Conservation (phyloP, 176 grass and related monocot genomes). For the Urochloa ruziziensis region DNA sequence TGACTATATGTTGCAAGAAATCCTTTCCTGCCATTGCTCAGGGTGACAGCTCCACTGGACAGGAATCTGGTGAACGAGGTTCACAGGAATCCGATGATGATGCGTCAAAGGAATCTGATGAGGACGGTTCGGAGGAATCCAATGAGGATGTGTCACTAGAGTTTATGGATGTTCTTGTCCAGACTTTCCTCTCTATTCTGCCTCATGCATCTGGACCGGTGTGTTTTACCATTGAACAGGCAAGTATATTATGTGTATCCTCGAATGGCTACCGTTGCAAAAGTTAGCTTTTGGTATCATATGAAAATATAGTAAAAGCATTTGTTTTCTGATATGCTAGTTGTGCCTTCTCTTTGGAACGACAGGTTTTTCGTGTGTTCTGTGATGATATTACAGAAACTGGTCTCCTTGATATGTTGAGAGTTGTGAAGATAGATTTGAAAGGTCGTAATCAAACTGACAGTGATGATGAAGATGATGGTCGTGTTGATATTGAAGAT, state of each 20-base stretch:
- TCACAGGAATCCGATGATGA: constrained; percentile 26
- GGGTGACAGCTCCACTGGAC: constrained; percentile 36
- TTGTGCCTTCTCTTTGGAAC: constrained; percentile 1
- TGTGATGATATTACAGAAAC: constrained; percentile 82
- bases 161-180: constrained; percentile 91
- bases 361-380: constrained; percentile 77
- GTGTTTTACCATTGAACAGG: constrained; percentile 83
- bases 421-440: constrained; percentile 85
- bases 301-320: constrained; percentile 27
- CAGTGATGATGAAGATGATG: constrained; percentile 68
- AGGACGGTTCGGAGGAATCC: constrained; percentile 14
- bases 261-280: no score
- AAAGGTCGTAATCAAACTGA: constrained; percentile 55
- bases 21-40: constrained; percentile 55
- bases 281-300: no score
- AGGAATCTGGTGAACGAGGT: constrained; percentile 27
- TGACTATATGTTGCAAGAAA: constrained; percentile 91
- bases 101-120: constrained; percentile 28
- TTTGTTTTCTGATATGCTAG: neutral
- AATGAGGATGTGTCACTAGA: constrained; percentile 49
- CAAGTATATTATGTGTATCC: constrained; percentile 43
- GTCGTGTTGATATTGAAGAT: constrained; percentile 51
- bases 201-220: constrained; percentile 74
- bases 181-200: constrained; percentile 81
- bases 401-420: constrained; percentile 84